phyloP scores from a whole-genome alignment of 2,329 filamentous ascomycete species.

The Alternaria brassicae region DNA sequence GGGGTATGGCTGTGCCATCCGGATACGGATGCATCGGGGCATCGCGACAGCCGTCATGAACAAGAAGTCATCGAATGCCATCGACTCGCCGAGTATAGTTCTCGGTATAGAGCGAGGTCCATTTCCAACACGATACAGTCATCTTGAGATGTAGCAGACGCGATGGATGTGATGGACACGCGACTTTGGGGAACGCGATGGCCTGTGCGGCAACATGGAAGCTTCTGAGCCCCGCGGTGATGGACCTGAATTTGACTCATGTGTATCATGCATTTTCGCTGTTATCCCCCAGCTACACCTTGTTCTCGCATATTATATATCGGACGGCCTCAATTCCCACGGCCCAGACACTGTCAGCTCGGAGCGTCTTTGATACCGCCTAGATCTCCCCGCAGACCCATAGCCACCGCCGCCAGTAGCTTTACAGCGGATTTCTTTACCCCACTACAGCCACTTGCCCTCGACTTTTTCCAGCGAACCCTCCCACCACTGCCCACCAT shows the following conservation, averaged over 20 bases:
- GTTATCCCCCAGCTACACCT: slow-evolving; percentile 26
- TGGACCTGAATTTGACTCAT: slow-evolving; percentile 43
- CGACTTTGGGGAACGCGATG: slow-evolving; percentile 18
- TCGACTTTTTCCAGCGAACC: slow-evolving; percentile 41
- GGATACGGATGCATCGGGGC: background rate
- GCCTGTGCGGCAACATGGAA: slow-evolving; percentile 27
- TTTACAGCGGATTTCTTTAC: slow-evolving; percentile 40
- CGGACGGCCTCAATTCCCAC: slow-evolving; percentile 30
- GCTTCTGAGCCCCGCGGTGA: slow-evolving; percentile 33
- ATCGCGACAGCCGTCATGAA: background rate
- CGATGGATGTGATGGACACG: slow-evolving; percentile 2
- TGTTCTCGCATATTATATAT: slow-evolving; percentile 33
- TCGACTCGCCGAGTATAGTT: background rate
- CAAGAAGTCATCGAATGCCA: no score
- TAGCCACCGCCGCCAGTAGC: slow-evolving; percentile 22
- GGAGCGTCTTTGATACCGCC: slow-evolving; percentile 4
- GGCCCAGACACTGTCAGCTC: slow-evolving; percentile 13
- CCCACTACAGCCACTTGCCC: slow-evolving; percentile 37
- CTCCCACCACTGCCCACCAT: slow-evolving; percentile 36
- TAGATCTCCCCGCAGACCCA: slow-evolving; percentile 13
- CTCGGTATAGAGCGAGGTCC: background rate
- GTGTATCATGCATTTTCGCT: slow-evolving; percentile 35
- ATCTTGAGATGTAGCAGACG: background rate
- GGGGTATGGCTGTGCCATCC: background rate
- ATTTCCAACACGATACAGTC: background rate